These are phyloP conservation scores for Pilatotrama ljubarskyi DNA, from an alignment of 768 basidiomycete genomes.

Conservation along the genomic window DNA sequence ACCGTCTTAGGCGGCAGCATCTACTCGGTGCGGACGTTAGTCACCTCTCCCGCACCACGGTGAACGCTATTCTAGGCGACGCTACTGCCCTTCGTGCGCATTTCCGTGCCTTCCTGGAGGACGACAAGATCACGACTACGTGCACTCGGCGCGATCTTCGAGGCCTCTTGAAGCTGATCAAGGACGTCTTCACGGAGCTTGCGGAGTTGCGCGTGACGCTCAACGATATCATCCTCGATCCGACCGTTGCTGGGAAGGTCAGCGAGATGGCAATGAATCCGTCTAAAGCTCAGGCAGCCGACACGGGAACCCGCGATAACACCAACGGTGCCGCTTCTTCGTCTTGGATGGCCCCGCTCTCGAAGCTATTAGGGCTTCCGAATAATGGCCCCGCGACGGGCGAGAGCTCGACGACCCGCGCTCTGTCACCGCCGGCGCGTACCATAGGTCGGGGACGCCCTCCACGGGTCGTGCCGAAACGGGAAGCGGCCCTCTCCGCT, in stretches of 20 bases:
- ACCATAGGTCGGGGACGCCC: conserved; percentile 29
- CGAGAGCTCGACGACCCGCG: conserved; percentile 28
- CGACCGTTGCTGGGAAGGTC: conserved; percentile 67
- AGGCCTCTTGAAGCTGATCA: conserved; percentile 78
- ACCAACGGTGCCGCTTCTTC: conserved; percentile 29
- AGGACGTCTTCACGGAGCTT: conserved; percentile 81
- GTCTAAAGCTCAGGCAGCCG: conserved; percentile 46
- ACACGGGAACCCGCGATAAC: conserved; percentile 36
- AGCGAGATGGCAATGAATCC: conserved; percentile 71
- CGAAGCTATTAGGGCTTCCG: conserved; percentile 68
- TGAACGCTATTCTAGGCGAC: conserved; percentile 74
- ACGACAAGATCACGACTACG: conserved; percentile 60
- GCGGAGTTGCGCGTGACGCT: conserved; percentile 78
- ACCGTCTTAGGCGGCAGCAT: conserved; percentile 88
- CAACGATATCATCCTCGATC: conserved; percentile 91
- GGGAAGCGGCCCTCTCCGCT: conserved; percentile 81
- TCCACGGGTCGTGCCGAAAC: conserved; percentile 70
- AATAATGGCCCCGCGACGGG: conserved; percentile 31
- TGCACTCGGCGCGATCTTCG: conserved; percentile 83
- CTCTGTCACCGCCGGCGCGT: conserved; percentile 24
- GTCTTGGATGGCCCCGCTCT: conserved; percentile 83
- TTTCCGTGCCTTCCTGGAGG: conserved; percentile 74
- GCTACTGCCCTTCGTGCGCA: conserved; percentile 64
- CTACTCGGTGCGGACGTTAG: conserved; percentile 82
- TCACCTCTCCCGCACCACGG: conserved; percentile 81